Percentiles rank a stretch among this genome's conserved stretches.
phyloP scores from a whole-genome alignment of 768 basidiomycete species.

The Suillus subaureus region DNA sequence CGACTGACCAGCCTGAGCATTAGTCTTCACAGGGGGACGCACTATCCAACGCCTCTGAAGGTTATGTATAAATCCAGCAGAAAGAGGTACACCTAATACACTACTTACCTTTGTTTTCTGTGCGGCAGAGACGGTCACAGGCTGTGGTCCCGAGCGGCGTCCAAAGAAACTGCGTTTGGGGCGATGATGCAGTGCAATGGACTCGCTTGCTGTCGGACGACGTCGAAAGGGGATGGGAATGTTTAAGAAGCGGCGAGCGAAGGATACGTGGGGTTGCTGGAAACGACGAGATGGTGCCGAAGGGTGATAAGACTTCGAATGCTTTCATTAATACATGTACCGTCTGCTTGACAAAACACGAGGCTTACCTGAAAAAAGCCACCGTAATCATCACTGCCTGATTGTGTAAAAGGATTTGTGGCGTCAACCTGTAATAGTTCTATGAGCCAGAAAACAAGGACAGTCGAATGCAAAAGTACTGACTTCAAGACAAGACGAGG shows the following conservation, averaged over 20 bases:
- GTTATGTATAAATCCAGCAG: neutral
- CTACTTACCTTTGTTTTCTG: neutral
- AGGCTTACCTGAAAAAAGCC: neutral
- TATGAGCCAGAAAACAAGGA: neutral
- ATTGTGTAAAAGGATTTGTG: no score
- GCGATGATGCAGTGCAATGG: neutral
- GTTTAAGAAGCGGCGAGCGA: neutral
- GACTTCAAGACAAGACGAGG: neutral
- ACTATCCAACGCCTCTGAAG: neutral
- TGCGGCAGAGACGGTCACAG: neutral
- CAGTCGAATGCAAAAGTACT: neutral
- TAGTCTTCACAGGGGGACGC: neutral
- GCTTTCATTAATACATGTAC: neutral
- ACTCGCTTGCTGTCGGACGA: neutral
- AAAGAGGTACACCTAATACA: no score
- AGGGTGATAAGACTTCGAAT: neutral
- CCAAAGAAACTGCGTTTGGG: neutral
- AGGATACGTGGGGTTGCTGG: neutral
- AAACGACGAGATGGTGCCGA: neutral
- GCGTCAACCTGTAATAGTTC: neutral
- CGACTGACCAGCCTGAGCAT: neutral
- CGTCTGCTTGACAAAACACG: no score
- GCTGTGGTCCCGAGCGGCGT: neutral
- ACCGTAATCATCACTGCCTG: neutral
- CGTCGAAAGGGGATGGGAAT: neutral